phyloP scores from a whole-genome alignment of 805 yeast genomes.

The Yueomyces sinensis region DNA sequence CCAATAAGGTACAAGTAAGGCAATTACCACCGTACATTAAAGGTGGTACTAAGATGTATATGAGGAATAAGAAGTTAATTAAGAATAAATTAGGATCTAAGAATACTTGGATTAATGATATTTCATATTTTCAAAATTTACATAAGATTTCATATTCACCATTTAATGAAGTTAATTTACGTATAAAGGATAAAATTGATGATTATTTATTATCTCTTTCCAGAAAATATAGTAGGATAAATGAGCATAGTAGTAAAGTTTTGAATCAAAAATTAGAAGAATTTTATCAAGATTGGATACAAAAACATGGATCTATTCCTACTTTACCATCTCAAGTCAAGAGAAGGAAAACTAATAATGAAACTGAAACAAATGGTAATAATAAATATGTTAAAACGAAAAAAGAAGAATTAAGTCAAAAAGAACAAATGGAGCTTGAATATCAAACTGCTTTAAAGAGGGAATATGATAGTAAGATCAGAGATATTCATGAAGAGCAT shows the following conservation, averaged over 20 bases:
- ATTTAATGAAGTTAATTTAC: neutral
- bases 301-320: constrained; percentile 5
- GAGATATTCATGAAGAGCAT: constrained; percentile 10
- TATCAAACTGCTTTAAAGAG: constrained; percentile 1
- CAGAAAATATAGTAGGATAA: constrained; percentile 1
- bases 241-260: constrained; percentile 2
- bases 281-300: neutral
- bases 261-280: constrained; percentile 3
- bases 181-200: constrained; percentile 1
- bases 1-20: neutral
- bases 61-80: neutral
- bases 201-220: constrained; percentile 3
- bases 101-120: constrained; percentile 10
- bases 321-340: neutral
- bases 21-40: constrained; percentile 1
- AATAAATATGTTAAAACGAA: neutral
- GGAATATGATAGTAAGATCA: constrained; percentile 5
- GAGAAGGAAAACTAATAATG: neutral
- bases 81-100: constrained; percentile 1
- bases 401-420: neutral
- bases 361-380: neutral
- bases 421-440: constrained; percentile 1
- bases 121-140: constrained; percentile 9
- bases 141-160: constrained; percentile 2
- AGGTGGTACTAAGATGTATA: constrained; percentile 1